Evolutionary conservation across 192 early-diverging fungal genomes (phyloP), one percentile per base, ranked within the genome.

Genomic region (Linnemannia zychae): DNA sequence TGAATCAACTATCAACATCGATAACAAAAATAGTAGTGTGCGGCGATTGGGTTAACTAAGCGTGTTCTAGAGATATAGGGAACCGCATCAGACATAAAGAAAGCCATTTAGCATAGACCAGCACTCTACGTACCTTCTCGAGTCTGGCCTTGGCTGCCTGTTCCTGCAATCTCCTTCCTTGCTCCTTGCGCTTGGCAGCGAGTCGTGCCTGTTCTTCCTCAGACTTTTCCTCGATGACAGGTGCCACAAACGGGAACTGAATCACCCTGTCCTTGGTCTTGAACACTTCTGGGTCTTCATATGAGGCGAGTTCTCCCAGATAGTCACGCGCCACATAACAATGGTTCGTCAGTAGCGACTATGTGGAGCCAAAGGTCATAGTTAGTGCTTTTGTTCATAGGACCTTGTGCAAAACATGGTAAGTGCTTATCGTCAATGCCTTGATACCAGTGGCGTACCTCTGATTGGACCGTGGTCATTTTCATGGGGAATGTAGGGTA

Each of bases 401-500:
- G 18, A 28, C 18, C 20, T 18, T 17, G 33, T 46, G 22, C 31
- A 2, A 18, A 1, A 24, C 20, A 22, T 38, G 0, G 16, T 22
- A 22, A 2, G 0, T 18, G 1, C 7, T 28, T 13, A 11, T 48
- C 2, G 28, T 22, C 13, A 72, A 24, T 28, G 16, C 16, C 46
- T 36, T 31, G 28, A 28, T 0, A 12, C 40, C 11, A 47, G 28
- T 44, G 22, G n/a, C 16, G 47, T 87, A 95, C 93, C 85, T 94
- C 91, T 28, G 96, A 92, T 80, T 98, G 95, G 57, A 87, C 88
- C 15, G 91, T 78, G 2, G 95, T 94, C 85, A 98, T 92, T 72
- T 95, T 96, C 81, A 92, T 92, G 0, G 97, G 97, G 67, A 98
- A 97, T 1, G 92, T 93, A 0, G 97, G 94, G 77, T 98, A 98